Evolutionary conservation across 345 rosid genomes (phyloP).

Genomic region (Clausena lansium): DNA sequence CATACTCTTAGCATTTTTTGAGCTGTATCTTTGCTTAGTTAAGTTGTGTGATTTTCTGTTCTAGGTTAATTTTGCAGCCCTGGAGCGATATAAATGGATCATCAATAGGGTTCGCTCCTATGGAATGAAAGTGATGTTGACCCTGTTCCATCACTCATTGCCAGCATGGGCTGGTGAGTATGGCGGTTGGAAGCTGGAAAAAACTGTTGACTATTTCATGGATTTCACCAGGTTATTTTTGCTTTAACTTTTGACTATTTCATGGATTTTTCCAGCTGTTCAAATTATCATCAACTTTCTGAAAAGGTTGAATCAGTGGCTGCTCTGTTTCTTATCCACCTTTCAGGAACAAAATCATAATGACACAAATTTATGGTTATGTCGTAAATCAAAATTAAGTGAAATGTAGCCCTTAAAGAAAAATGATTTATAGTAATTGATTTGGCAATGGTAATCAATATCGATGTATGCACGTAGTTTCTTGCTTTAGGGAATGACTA

Average conservation of each 20-base stretch:
- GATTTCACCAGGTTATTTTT: conserved; percentile 71
- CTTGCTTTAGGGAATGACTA: conserved; percentile 6
- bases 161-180: conserved; percentile 98
- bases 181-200: conserved; percentile 97
- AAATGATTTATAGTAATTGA: not conserved
- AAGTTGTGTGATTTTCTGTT: conserved; percentile 16
- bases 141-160: conserved; percentile 90
- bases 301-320: not conserved
- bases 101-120: conserved; percentile 63
- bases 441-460: not conserved
- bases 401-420: not conserved
- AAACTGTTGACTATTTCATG: conserved; percentile 83
- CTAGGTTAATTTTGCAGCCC: conserved; percentile 84
- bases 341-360: not conserved
- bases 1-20: not conserved
- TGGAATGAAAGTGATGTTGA: conserved; percentile 98
- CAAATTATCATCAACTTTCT: conserved; percentile 6
- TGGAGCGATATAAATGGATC: conserved; percentile 89
- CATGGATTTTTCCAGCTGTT: conserved; percentile 74
- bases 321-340: not conserved
- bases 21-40: conserved; percentile 3
- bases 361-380: not conserved
- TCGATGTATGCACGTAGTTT: not conserved
- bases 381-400: not conserved
- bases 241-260: conserved; percentile 62